These are phyloP conservation scores for Linum usitatissimum DNA, from an alignment of 345 rosid genomes.

Conservation along the genomic window DNA sequence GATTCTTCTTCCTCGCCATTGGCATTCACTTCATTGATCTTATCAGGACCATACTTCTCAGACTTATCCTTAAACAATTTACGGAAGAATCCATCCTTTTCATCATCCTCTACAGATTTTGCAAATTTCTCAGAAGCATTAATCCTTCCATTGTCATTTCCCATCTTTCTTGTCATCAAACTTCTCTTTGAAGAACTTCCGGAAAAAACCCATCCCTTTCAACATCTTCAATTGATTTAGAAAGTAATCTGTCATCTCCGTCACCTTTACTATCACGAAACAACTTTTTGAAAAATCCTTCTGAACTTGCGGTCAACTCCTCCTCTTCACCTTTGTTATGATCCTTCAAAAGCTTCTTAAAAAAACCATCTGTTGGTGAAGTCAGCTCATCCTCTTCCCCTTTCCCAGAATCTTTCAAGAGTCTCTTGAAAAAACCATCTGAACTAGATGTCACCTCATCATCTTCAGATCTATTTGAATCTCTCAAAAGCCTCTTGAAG, in stretches of 20 bases:
- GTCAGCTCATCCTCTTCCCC: slow-evolving; percentile 47
- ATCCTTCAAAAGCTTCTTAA: slow-evolving; percentile 67
- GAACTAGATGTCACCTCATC: slow-evolving; percentile 10
- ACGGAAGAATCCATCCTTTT: slow-evolving; percentile 82
- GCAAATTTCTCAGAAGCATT: slow-evolving; percentile 35
- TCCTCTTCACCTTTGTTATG: slow-evolving; percentile 50
- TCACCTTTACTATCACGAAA: slow-evolving; percentile 57
- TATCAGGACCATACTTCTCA: slow-evolving; percentile 64
- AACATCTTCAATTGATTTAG: slow-evolving; percentile 63
- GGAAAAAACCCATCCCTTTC: slow-evolving; percentile 76
- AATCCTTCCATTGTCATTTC: slow-evolving; percentile 28
- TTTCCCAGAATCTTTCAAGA: slow-evolving; percentile 15
- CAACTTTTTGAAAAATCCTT: slow-evolving; percentile 70
- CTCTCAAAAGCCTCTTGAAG: slow-evolving; percentile 10
- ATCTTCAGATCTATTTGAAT: slow-evolving; percentile 42
- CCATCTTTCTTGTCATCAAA: slow-evolving; percentile 65
- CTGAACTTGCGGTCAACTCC: slow-evolving; percentile 52
- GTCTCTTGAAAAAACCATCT: slow-evolving; percentile 8
- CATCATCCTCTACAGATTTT: slow-evolving; percentile 72
- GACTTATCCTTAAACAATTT: slow-evolving; percentile 72
- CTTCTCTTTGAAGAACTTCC: slow-evolving; percentile 72
- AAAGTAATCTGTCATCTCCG: slow-evolving; percentile 31
- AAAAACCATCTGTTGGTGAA: slow-evolving; percentile 63
- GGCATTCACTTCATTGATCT: slow-evolving; percentile 37
- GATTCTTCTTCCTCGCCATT: slow-evolving; percentile 70